Evolutionary conservation across 2,329 filamentous ascomycete genomes (phyloP).

Genomic region (Xylaria sp.): DNA sequence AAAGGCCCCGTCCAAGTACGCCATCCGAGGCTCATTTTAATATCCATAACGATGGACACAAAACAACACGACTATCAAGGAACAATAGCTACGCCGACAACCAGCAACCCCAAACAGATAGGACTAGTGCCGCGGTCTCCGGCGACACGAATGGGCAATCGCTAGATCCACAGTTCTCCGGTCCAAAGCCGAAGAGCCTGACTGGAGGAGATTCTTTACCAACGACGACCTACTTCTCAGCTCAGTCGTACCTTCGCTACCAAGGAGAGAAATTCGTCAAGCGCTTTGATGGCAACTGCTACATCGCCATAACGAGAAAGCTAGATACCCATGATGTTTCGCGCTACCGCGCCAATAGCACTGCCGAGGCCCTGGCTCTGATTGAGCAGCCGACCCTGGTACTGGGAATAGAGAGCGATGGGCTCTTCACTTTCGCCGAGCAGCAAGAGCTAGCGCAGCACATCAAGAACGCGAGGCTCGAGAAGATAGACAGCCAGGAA

Average conservation of each 20-base stretch:
- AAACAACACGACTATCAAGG: constrained; percentile 59
- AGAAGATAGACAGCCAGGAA: constrained; percentile 90
- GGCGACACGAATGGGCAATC: constrained; percentile 29
- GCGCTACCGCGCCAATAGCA: constrained; percentile 67
- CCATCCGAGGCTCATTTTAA: constrained; percentile 75
- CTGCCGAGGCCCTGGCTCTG: constrained; percentile 74
- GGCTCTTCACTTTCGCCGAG: constrained; percentile 95
- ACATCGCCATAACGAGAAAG: constrained; percentile 97
- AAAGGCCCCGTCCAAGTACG: constrained; percentile 60
- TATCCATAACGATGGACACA: constrained; percentile 83
- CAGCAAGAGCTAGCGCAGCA: constrained; percentile 87
- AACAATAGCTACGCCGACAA: constrained; percentile 44
- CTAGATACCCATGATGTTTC: constrained; percentile 96
- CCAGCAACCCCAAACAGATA: constrained; percentile 25
- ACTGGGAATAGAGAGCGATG: constrained; percentile 92
- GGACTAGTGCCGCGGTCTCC: constrained; percentile 17
- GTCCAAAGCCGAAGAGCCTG: constrained; percentile 56
- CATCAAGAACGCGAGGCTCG: constrained; percentile 75
- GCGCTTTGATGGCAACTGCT: constrained; percentile 97
- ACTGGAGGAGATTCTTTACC: constrained; percentile 55
- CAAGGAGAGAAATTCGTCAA: constrained; percentile 96
- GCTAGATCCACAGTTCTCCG: constrained; percentile 71
- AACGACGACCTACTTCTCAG: constrained; percentile 90
- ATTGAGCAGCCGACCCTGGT: constrained; percentile 91
- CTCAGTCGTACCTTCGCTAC: constrained; percentile 95